phyloP scores from a whole-genome alignment of 345 rosid genomes.

The Conringia planisiliqua region DNA sequence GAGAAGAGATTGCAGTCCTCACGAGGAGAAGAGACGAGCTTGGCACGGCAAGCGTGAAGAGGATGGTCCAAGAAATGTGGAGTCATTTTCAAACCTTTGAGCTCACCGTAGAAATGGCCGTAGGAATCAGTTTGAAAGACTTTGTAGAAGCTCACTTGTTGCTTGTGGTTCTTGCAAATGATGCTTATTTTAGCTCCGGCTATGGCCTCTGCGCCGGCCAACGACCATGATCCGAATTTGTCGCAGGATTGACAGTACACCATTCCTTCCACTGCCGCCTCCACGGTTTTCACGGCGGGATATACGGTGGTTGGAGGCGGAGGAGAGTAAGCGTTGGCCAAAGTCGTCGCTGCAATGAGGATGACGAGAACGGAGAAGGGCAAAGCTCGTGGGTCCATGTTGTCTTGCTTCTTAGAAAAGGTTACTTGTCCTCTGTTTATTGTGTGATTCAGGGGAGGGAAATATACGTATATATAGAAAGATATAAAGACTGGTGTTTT shows the following conservation, averaged over 20 bases:
- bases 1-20: conserved; percentile 63
- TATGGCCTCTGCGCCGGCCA: conserved; percentile 62
- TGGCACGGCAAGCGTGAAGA: conserved; percentile 71
- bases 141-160: conserved; percentile 61
- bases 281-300: conserved; percentile 37
- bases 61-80: conserved; percentile 65
- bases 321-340: conserved; percentile 30
- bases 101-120: conserved; percentile 76
- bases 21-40: conserved; percentile 68
- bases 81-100: conserved; percentile 50
- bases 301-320: conserved; percentile 27
- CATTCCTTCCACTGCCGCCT: conserved; percentile 71
- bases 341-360: conserved; percentile 15
- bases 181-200: conserved; percentile 67
- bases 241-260: conserved; percentile 84
- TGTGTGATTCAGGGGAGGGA: neutral
- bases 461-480: conserved; percentile 2
- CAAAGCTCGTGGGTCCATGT: conserved; percentile 22
- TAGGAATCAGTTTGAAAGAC: conserved; percentile 49
- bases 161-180: conserved; percentile 57
- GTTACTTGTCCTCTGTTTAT: conserved; percentile 37
- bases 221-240: conserved; percentile 64
- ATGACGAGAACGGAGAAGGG: conserved; percentile 33
- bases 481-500: neutral
- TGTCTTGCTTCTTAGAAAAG: neutral